Base-by-base conservation (phyloP, 2,329 filamentous ascomycete species). In the Tolypocladium inflatum region DNA sequence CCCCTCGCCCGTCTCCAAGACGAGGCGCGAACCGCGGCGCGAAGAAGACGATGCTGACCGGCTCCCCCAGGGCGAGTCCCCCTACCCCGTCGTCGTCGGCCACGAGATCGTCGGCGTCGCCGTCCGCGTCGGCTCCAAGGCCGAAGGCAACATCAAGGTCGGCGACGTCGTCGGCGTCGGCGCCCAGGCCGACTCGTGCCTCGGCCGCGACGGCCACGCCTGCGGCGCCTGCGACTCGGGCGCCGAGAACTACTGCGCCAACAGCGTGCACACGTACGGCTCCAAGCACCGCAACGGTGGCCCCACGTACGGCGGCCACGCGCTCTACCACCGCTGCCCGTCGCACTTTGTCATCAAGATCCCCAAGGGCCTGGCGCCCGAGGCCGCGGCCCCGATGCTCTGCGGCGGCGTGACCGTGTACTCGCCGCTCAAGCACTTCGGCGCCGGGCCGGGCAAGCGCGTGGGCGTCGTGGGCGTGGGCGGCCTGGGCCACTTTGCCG, bases 321-420 rank as follows among this genome's bases (percentile, higher is more conserved):
- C 66, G 3, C 63, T 63, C 42, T 73, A 73, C 58, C 67, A 74
- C 56, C 70, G 72, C 33, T 65, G 63, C 43, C 67, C 68, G 8
- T 68, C 67, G 13, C 69, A 69, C 60, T 89, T 88, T 59, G 75
- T 74, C 23, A 63, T 80, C 62, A 76, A 75, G 64, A 77, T 80
- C 54, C 77, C 76, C n/a, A 71, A 75, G 15, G 70, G 68, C 3
- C 59, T 80, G 7, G 63, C 68, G 2, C 71, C 70, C 2, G 76
- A 74, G 56, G 62, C 72, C 56, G 75, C 76, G 11, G 78, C 87
- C 21, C 86, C 87, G 4, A 84, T 90, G 80, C 76, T 90, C 48
- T 90, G 88, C 66, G 88, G 80, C 26, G 87, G 88, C 17, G 79
- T 90, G 39, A 91, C 88, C 0, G 76, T 86, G 8, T 91, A 79